Base-by-base conservation (phyloP, 148 eudicot genomes). In the Amaranthus palmeri region DNA sequence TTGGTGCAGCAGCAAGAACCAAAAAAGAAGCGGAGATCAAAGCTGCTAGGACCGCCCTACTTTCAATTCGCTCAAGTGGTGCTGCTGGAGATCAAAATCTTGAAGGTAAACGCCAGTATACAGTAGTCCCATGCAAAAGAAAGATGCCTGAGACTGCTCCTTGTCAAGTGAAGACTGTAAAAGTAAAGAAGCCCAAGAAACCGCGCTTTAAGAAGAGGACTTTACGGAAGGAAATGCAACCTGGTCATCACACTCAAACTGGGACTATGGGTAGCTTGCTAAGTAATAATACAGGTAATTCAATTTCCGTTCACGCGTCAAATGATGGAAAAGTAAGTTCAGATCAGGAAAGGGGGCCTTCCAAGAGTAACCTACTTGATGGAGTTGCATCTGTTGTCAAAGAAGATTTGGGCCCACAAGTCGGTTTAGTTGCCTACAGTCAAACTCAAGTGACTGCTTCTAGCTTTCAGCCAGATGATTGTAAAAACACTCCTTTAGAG, bases 11-110 rank as follows among this genome's bases (percentile, higher is more conserved):
- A 18, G 93, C 97, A 52, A 86, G 56, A 72, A 85, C 90, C 8
- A 92, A 92, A 78, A 95, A 92, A 76, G 97, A 95, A 77, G 97
- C 97, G 10, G 99, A 95, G 79, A 87, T 91, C 9, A 95, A 90
- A 87, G 99, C 96, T 68, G 99, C 99, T n/a, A 77, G 96, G 71
- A 92, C 92, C 42, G 97, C 99, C 44, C 73, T 90, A 66, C 80
- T 95, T 72, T 92, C 97, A 45, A 87, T 95, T 69, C 89, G 78
- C 65, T 79, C 89, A 52, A 79, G 80, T 68, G 17, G 75, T 3
- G 49, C 77, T 68, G 68, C 7, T 55, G 74, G 70, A 51, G 42
- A 51, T 42, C 72, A 74, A 41, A 45, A 79, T 45, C 49, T 51
- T 64, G 42, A 61, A 12, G 69, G 49, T 10, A 78, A 75, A 64